Percentiles rank a stretch among this genome's conserved stretches.
Conservation (phyloP, 768 basidiomycete genomes). For the Kockovaella imperatae region DNA sequence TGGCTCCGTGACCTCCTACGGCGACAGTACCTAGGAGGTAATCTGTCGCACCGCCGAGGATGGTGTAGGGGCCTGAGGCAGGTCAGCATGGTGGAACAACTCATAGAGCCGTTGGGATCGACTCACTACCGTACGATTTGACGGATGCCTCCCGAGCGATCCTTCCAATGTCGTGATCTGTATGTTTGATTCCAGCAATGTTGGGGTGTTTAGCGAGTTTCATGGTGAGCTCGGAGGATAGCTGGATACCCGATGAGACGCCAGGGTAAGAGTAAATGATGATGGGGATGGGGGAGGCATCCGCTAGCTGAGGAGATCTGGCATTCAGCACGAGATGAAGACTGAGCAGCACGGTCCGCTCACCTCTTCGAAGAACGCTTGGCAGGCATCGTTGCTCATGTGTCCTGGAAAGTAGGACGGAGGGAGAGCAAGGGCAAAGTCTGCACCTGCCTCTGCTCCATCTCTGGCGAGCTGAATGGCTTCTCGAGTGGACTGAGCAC, state of each 20-base stretch:
- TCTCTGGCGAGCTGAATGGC: slow-evolving; percentile 15
- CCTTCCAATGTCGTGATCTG: slow-evolving; percentile 44
- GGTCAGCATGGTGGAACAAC: slow-evolving; percentile 3
- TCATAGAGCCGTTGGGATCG: no score
- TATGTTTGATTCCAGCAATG: slow-evolving; percentile 46
- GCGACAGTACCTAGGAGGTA: slow-evolving; percentile 14
- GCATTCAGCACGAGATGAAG: background rate
- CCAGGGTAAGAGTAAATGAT: slow-evolving; percentile 44
- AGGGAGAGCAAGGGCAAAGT: slow-evolving; percentile 22
- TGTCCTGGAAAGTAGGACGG: slow-evolving; percentile 27
- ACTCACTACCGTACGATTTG: slow-evolving; percentile 3
- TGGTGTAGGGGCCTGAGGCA: slow-evolving; percentile 6
- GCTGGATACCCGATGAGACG: slow-evolving; percentile 43
- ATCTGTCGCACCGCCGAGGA: slow-evolving; percentile 16
- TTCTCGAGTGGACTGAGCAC: slow-evolving; percentile 24
- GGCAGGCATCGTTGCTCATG: slow-evolving; percentile 34
- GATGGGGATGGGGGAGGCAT: slow-evolving; percentile 39
- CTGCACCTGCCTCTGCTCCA: slow-evolving; percentile 16
- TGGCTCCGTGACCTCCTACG: slow-evolving; percentile 15
- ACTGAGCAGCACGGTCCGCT: background rate
- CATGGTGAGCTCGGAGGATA: slow-evolving; percentile 40
- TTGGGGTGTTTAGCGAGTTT: slow-evolving; percentile 42
- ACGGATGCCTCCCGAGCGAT: slow-evolving; percentile 28
- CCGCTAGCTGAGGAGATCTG: slow-evolving; percentile 29
- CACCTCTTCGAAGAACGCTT: slow-evolving; percentile 38